Base-by-base conservation (phyloP, 768 basidiomycete species). In the Tricholoma sp. region DNA sequence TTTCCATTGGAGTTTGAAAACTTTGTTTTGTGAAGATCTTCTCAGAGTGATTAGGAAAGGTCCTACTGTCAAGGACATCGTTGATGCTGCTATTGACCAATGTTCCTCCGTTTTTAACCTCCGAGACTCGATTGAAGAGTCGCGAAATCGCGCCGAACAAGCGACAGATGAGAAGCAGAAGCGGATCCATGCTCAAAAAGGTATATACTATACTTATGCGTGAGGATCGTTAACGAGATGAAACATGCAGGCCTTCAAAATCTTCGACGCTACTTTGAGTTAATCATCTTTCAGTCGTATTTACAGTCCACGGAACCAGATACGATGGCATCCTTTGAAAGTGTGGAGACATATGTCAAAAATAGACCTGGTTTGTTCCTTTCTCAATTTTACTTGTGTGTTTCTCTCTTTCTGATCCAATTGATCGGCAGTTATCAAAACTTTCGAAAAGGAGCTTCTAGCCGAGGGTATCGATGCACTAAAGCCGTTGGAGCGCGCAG, bases 201-300 rank as follows among this genome's bases (percentile, higher is more conserved):
- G 91, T 87, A 5, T 49, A 74, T 54, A 17, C n/a, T 24, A 6
- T 28, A 55, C 24, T 53, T 51, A 31, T 8, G 5, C 20, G 4
- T 7, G 12, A 37, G 34, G 50, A n/a, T 28, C 55, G 41, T 56
- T 58, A 47, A 57, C 24, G 32, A 55, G 18, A 54, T 50, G 5
- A 17, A 41, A 52, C 17, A 3, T 52, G 34, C 63, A 89, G 90
- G 89, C 2, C 68, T 95, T 28, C 86, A 89, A 50, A 89, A 91
- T 61, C 77, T 98, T 12, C 79, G 88, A 50, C 82, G 90, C 54
- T 95, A 94, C 69, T 94, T 92, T 55, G 84, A 86, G 63, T 79
- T 96, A 17, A 85, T 94, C 52, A 78, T 93, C 31, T 96, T 95
- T 76, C 91, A 95, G 67, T 86, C 94, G 1, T 96, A 95, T 66